Percentiles rank a stretch among this genome's conserved stretches.
These are phyloP conservation scores for Metarhizium humberi DNA, from an alignment of 2,329 filamentous ascomycete species.

Conservation along the genomic window DNA sequence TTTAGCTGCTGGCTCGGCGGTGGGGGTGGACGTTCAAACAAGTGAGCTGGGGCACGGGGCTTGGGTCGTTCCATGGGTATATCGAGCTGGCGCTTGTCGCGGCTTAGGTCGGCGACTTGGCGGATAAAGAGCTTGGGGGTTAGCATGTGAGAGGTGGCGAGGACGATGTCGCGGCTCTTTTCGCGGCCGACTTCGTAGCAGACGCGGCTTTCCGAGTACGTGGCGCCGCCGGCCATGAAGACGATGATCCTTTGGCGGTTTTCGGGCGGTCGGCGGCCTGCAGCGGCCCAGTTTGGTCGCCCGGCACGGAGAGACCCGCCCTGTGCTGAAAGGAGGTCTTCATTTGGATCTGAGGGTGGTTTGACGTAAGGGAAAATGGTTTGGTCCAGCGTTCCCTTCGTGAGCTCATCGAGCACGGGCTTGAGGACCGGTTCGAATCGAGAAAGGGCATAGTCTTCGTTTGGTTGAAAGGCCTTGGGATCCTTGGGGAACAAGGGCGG, in stretches of 20 bases:
- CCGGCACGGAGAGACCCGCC: conserved; percentile 78
- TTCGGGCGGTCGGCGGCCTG: conserved; percentile 61
- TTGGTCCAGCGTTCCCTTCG: conserved; percentile 58
- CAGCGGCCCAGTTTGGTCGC: conserved; percentile 91
- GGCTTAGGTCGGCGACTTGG: conserved; percentile 71
- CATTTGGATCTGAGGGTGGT: conserved; percentile 54
- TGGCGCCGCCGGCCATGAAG: conserved; percentile 92
- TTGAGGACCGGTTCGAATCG: conserved; percentile 78
- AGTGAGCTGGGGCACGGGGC: conserved; percentile 72
- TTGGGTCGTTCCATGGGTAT: conserved; percentile 74
- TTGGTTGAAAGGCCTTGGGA: conserved; percentile 39
- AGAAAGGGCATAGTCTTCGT: conserved; percentile 77
- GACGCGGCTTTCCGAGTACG: conserved; percentile 77
- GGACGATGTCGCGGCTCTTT: conserved; percentile 71
- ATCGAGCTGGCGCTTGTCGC: conserved; percentile 65
- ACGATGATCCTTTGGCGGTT: conserved; percentile 86
- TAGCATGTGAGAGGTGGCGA: conserved; percentile 87
- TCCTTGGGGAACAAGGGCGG: conserved; percentile 66
- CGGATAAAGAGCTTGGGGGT: conserved; percentile 74
- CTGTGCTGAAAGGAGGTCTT: conserved; percentile 44
- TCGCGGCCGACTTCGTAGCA: conserved; percentile 79
- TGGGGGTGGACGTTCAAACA: conserved; percentile 65
- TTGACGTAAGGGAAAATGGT: conserved; percentile 63
- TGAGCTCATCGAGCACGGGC: conserved; percentile 68
- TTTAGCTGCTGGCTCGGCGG: conserved; percentile 26